Evolutionary conservation across 345 rosid species (phyloP).

Genomic region (Eucalyptus pauciflora): DNA sequence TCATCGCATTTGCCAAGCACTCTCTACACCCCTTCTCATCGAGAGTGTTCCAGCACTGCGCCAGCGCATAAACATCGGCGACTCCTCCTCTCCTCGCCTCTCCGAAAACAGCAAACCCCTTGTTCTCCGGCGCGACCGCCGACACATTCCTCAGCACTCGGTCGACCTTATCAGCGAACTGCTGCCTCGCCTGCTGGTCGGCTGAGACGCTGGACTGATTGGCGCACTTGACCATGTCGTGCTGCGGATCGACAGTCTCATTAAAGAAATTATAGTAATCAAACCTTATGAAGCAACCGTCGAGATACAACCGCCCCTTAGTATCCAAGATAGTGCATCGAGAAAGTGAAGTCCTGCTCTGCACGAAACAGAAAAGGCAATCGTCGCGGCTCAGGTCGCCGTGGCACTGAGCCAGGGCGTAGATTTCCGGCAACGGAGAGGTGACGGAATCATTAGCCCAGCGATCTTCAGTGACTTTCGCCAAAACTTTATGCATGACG

Average conservation of each 20-base stretch:
- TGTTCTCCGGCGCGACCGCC: not conserved
- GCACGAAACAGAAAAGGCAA: constrained; percentile 49
- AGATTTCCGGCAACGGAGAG: constrained; percentile 3
- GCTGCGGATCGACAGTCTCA: constrained; percentile 16
- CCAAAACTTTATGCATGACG: constrained; percentile 25
- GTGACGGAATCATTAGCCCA: constrained; percentile 20
- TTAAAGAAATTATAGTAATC: constrained; percentile 37
- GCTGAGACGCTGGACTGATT: not conserved
- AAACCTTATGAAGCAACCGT: constrained; percentile 57
- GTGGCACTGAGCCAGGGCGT: constrained; percentile 52
- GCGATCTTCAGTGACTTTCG: constrained; percentile 4
- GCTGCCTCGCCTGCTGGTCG: not conserved
- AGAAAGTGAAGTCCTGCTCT: constrained; percentile 32
- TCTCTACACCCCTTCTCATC: not conserved
- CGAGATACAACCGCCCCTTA: constrained; percentile 33
- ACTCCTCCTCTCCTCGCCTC: not conserved
- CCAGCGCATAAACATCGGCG: constrained; percentile 8
- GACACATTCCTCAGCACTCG: not conserved
- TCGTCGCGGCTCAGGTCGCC: constrained; percentile 45
- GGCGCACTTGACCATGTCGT: constrained; percentile 18
- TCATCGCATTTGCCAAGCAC: constrained; percentile 7
- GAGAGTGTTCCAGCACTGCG: constrained; percentile 20
- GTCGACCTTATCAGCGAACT: not conserved
- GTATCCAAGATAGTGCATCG: constrained; percentile 29
- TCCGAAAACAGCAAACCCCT: not conserved